phyloP scores from a whole-genome alignment of 345 rosid species.

The Angophora floribunda region DNA sequence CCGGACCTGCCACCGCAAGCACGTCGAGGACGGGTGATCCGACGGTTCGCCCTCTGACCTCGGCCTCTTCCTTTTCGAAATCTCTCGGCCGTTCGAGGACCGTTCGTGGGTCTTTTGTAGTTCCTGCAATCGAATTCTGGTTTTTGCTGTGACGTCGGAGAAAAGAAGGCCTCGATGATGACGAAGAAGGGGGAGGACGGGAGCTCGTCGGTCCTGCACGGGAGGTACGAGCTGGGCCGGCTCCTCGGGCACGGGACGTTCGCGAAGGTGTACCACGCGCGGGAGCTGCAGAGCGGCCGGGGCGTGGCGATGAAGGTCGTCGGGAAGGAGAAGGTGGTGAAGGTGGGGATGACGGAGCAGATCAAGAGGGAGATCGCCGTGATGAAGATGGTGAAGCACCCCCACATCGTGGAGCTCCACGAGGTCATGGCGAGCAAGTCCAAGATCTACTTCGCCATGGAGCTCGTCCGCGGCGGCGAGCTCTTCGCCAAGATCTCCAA shows the following conservation, averaged over 20 bases:
- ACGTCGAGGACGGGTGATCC: conserved; percentile 98
- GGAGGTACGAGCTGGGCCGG: conserved; percentile 86
- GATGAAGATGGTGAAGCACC: conserved; percentile 93
- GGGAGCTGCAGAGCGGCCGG: conserved; percentile 46
- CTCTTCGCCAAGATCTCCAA: conserved; percentile 66
- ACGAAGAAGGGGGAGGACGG: conserved; percentile 7
- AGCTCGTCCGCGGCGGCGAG: conserved; percentile 90
- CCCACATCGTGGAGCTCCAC: conserved; percentile 76
- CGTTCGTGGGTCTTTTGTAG: neutral
- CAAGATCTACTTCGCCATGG: conserved; percentile 93
- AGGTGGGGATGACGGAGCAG: conserved; percentile 91
- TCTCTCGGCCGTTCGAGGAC: neutral
- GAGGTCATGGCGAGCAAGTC: conserved; percentile 97
- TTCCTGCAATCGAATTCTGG: neutral
- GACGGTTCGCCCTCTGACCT: neutral
- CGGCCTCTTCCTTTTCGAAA: neutral
- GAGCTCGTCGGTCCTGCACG: conserved; percentile 41
- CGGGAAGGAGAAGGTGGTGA: conserved; percentile 84
- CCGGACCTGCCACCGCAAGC: conserved; percentile 88
- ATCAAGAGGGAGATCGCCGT: conserved; percentile 88
- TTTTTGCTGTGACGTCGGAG: neutral
- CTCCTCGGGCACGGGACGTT: conserved; percentile 80
- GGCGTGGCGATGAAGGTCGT: conserved; percentile 90
- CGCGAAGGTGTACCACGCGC: conserved; percentile 79
- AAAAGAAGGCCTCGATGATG: neutral